phyloP scores from a whole-genome alignment of 1,139 yeast genomes.

The Keqinozyma sinolaborantium region DNA sequence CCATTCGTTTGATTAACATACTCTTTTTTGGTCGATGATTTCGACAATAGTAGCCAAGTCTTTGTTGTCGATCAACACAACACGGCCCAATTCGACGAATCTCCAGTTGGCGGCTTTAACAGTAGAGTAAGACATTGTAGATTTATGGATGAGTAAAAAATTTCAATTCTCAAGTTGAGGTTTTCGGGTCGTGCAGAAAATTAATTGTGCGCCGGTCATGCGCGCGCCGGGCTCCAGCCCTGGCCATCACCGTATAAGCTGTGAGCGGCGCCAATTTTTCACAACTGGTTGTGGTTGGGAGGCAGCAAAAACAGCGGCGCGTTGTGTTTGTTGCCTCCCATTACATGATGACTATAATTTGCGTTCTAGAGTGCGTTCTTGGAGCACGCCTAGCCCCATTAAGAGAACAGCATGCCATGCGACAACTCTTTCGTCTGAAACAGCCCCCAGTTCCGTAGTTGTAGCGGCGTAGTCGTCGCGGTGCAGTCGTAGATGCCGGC shows the following conservation, averaged over 20 bases:
- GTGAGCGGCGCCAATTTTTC: no score
- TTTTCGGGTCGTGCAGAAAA: constrained; percentile 4
- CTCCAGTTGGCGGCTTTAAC: constrained; percentile 99
- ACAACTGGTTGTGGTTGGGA: no score
- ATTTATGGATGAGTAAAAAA: constrained; percentile 10
- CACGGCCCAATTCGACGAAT: constrained; percentile 99
- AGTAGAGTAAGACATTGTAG: constrained; percentile 49
- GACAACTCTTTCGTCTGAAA: constrained; percentile 42
- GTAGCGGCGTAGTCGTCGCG: no score
- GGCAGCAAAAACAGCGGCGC: neutral
- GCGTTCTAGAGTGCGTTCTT: constrained; percentile 45
- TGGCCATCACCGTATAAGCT: no score
- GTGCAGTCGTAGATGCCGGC: no score
- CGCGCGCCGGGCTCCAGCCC: constrained; percentile 9
- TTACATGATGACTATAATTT: constrained; percentile 46
- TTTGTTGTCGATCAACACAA: constrained; percentile 87
- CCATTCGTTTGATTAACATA: constrained; percentile 38
- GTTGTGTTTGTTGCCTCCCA: neutral
- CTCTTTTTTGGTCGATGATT: constrained; percentile 99
- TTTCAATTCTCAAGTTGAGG: constrained; percentile 8
- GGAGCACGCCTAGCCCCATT: constrained; percentile 51
- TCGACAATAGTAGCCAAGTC: constrained; percentile 90
- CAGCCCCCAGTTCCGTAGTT: no score
- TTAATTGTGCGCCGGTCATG: neutral
- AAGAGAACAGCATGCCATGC: constrained; percentile 34